Conservation (phyloP, 345 rosid species). For the Hibiscus syriacus region DNA sequence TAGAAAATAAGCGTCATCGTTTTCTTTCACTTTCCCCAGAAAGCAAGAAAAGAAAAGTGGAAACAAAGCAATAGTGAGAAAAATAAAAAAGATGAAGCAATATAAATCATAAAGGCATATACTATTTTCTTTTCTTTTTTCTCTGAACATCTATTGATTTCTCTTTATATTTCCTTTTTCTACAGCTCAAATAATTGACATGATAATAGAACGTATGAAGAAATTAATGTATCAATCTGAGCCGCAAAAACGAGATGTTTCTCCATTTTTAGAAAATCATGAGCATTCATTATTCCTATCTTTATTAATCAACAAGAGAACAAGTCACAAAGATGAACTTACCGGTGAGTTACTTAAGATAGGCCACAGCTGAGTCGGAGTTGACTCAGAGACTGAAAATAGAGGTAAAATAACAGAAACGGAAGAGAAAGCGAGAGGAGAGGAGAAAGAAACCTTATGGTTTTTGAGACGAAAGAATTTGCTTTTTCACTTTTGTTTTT, state of each 20-base stretch:
- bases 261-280: constrained; percentile 23
- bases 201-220: constrained; percentile 6
- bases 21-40: constrained; percentile 19
- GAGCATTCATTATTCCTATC: constrained; percentile 5
- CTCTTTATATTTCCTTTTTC: background rate
- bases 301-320: background rate
- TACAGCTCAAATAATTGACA: constrained; percentile 8
- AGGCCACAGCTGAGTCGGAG: background rate
- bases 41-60: no score
- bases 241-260: constrained; percentile 19
- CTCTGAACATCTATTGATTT: no score
- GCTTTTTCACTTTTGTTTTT: no score
- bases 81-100: background rate
- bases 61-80: background rate
- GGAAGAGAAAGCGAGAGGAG: background rate
- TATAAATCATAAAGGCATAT: background rate
- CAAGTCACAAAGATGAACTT: background rate
- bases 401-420: background rate
- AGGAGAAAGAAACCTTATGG: background rate
- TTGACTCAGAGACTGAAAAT: background rate
- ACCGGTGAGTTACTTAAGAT: constrained; percentile 2
- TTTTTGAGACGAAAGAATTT: background rate
- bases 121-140: background rate
- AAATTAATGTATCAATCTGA: constrained; percentile 27
- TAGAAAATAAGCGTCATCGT: constrained; percentile 3